A percentile compares a stretch with the other conserved stretches of the same genome.
Conservation (phyloP, 495 filamentous ascomycete genomes). For the Hyaloscypha variabilis region DNA sequence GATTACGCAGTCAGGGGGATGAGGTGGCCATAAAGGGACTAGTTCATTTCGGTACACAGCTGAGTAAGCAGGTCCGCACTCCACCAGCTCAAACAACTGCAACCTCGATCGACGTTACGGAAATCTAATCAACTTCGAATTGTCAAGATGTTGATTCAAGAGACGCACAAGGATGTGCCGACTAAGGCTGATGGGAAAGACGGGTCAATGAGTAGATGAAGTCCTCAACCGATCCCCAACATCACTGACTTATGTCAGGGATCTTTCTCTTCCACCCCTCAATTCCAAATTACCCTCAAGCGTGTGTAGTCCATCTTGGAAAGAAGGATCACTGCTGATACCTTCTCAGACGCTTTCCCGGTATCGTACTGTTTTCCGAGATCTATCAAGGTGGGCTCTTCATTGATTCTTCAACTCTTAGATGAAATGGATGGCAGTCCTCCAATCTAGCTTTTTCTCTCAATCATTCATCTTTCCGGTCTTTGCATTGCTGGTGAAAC, state of each 20-base stretch:
- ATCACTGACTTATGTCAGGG: conserved; percentile 49
- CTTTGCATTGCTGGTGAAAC: neutral
- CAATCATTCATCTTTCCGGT: neutral
- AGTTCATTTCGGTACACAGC: neutral
- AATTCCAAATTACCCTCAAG: conserved; percentile 82
- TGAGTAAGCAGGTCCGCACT: neutral
- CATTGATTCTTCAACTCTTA: neutral
- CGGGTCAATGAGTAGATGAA: conserved; percentile 59
- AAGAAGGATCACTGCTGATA: conserved; percentile 29
- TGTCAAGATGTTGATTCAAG: conserved; percentile 65
- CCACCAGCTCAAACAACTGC: neutral
- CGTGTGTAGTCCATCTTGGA: conserved; percentile 44
- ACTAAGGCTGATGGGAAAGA: conserved; percentile 63
- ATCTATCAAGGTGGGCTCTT: conserved; percentile 84
- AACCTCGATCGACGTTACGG: neutral
- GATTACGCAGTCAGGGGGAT: neutral
- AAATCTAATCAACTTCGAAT: neutral
- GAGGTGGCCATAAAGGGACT: neutral
- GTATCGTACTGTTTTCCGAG: conserved; percentile 89
- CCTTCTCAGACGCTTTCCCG: conserved; percentile 70
- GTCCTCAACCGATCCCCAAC: neutral
- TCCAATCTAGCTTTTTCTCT: neutral
- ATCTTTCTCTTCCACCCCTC: conserved; percentile 89
- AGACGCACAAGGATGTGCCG: conserved; percentile 66
- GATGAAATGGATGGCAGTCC: neutral